phyloP scores from a whole-genome alignment of 2,329 filamentous ascomycete genomes.

The Ophidiomyces ophidiicola region DNA sequence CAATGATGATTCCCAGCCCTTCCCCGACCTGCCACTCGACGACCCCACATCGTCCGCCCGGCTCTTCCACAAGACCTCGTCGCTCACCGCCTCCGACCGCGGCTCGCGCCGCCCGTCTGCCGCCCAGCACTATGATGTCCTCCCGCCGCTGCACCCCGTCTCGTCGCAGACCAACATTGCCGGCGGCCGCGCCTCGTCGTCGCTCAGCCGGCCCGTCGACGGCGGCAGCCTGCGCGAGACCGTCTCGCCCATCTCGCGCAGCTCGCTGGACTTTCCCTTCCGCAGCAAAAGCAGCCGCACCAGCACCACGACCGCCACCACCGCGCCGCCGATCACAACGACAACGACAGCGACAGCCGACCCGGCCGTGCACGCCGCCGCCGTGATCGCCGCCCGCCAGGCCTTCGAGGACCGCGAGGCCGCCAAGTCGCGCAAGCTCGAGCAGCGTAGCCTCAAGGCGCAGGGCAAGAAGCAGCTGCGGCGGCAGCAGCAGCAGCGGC shows the following conservation, averaged over 20 bases:
- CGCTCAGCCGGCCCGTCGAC: slow-evolving; percentile 37
- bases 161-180: slow-evolving; percentile 41
- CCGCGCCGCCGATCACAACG: no score
- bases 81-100: slow-evolving; percentile 25
- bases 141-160: no score
- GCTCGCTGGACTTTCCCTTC: slow-evolving; percentile 46
- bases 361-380: slow-evolving; percentile 42
- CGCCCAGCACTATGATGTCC: slow-evolving; percentile 29
- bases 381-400: slow-evolving; percentile 43
- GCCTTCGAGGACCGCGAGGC: slow-evolving; percentile 50
- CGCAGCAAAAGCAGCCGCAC: slow-evolving; percentile 38
- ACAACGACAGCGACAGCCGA: slow-evolving; percentile 36
- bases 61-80: slow-evolving; percentile 23
- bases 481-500: slow-evolving; percentile 28
- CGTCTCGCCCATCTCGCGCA: slow-evolving; percentile 41
- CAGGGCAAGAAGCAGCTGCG: slow-evolving; percentile 35
- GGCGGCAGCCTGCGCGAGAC: slow-evolving; percentile 40
- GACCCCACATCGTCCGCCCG: slow-evolving; percentile 2
- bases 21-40: slow-evolving; percentile 21
- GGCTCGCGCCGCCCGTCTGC: slow-evolving; percentile 27
- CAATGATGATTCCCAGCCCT: no score
- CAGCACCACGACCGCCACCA: no score
- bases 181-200: slow-evolving; percentile 36
- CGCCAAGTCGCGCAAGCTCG: slow-evolving; percentile 43
- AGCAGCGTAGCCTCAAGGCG: slow-evolving; percentile 41